Percentiles rank a stretch among this genome's conserved stretches.
Conservation (phyloP, 2,329 filamentous ascomycete genomes). For the Fusarium armeniacum region DNA sequence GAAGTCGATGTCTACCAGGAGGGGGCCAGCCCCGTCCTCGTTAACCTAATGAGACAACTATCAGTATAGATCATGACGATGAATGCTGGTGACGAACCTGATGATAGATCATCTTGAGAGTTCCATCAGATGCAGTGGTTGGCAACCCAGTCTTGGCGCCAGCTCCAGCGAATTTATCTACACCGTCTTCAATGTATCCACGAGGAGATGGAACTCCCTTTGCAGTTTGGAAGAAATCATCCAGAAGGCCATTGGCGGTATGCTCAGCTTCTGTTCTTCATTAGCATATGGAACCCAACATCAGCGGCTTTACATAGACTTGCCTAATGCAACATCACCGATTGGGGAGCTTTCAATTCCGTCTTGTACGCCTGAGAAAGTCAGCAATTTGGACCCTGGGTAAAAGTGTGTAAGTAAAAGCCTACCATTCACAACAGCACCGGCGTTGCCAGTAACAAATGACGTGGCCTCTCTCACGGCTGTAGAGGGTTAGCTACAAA, state of each 20-base stretch:
- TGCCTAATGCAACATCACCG: slow-evolving; percentile 2
- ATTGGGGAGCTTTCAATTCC: slow-evolving; percentile 13
- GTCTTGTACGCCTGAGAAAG: slow-evolving; percentile 9
- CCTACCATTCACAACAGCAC: slow-evolving; percentile 11
- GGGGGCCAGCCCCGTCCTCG: slow-evolving; percentile 13
- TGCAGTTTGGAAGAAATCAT: slow-evolving; percentile 14
- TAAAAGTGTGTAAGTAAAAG: neutral
- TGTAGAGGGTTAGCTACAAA: neutral
- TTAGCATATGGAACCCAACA: neutral
- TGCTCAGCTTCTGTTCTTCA: slow-evolving; percentile 2
- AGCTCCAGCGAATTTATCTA: slow-evolving; percentile 4
- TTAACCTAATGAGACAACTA: neutral
- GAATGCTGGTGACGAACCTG: slow-evolving; percentile 3
- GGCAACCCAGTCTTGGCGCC: slow-evolving; percentile 1
- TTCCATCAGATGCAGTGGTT: slow-evolving; percentile 11
- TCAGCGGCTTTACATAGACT: rapidly evolving
- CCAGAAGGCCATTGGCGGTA: slow-evolving; percentile 2
- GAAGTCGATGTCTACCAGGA: slow-evolving; percentile 10
- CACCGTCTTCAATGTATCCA: slow-evolving; percentile 10
- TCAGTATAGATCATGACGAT: neutral
- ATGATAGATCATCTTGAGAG: slow-evolving; percentile 21
- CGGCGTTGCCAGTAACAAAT: slow-evolving; percentile 15
- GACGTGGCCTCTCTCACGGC: slow-evolving; percentile 8
- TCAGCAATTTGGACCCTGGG: neutral
- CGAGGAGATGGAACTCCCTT: slow-evolving; percentile 19